A percentile compares a stretch with the other conserved stretches of the same genome.
Evolutionary conservation across 2,329 filamentous ascomycete genomes (phyloP).

Genomic region (Stagonosporopsis chrysanthemi): DNA sequence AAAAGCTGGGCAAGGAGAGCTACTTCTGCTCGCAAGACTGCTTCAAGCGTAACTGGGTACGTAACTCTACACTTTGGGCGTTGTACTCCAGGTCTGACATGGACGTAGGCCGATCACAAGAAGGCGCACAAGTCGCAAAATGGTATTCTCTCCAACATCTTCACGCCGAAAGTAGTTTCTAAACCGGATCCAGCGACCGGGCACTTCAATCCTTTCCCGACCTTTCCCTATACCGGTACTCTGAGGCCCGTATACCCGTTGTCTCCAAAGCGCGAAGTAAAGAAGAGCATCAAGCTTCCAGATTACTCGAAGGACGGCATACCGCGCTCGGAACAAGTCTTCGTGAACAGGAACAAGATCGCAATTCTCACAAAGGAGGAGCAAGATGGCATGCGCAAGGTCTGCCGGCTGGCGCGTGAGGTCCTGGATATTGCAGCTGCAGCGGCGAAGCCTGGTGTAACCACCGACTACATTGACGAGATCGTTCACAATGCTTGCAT

Average conservation of each 20-base stretch:
- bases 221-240: conserved; percentile 80
- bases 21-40: conserved; percentile 99
- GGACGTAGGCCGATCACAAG: conserved; percentile 78
- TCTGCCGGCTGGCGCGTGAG: conserved; percentile 85
- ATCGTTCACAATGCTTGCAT: conserved; percentile 94
- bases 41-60: conserved; percentile 98
- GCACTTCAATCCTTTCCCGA: conserved; percentile 90
- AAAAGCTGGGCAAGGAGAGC: conserved; percentile 88
- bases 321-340: conserved; percentile 68
- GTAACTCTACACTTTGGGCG: conserved; percentile 28
- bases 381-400: conserved; percentile 90
- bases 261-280: conserved; percentile 61
- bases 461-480: conserved; percentile 94
- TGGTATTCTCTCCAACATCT: conserved; percentile 74
- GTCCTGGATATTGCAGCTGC: conserved; percentile 90
- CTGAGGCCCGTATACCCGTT: conserved; percentile 80
- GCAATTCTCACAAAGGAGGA: conserved; percentile 80
- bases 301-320: conserved; percentile 90
- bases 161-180: conserved; percentile 84
- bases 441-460: conserved; percentile 86
- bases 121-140: conserved; percentile 80
- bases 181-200: conserved; percentile 90
- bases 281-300: conserved; percentile 80
- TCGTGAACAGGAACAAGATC: conserved; percentile 79
- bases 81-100: conserved; percentile 31